phyloP scores from a whole-genome alignment of 2,329 filamentous ascomycete genomes.

The Taxawa tesnikishii region DNA sequence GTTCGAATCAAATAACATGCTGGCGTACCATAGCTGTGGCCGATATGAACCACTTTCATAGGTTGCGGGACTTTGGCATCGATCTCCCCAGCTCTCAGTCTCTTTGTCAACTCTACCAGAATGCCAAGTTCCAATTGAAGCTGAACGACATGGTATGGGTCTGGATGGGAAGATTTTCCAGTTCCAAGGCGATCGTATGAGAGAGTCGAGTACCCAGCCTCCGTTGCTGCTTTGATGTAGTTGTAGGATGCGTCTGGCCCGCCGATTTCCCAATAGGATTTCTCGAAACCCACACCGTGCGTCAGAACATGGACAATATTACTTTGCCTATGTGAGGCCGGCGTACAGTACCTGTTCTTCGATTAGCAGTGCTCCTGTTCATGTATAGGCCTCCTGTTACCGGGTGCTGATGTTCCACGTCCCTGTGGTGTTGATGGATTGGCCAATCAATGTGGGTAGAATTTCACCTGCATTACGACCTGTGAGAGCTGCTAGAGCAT shows the following conservation, averaged over 20 bases:
- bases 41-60: slow-evolving; percentile 25
- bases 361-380: too few species aligned
- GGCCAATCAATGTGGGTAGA: too few species aligned
- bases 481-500: too few species aligned
- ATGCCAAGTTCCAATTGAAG: slow-evolving; percentile 24
- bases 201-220: slow-evolving; percentile 26
- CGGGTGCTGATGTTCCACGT: too few species aligned
- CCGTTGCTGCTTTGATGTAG: slow-evolving; percentile 28
- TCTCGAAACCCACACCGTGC: slow-evolving; percentile 27
- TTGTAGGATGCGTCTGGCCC: slow-evolving; percentile 13
- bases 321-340: neutral
- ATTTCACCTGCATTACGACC: too few species aligned
- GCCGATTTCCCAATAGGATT: slow-evolving; percentile 23
- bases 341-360: neutral
- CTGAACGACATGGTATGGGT: slow-evolving; percentile 26
- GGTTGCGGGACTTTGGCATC: slow-evolving; percentile 14
- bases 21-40: slow-evolving; percentile 25
- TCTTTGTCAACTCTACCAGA: slow-evolving; percentile 19
- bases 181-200: slow-evolving; percentile 30
- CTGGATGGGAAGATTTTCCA: slow-evolving; percentile 24
- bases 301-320: slow-evolving; percentile 27
- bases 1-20: neutral
- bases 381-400: too few species aligned
- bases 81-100: slow-evolving; percentile 18
- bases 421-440: too few species aligned